These are phyloP conservation scores for Leishmania major DNA, from an alignment of 208 protist species.

Conservation along the genomic window DNA sequence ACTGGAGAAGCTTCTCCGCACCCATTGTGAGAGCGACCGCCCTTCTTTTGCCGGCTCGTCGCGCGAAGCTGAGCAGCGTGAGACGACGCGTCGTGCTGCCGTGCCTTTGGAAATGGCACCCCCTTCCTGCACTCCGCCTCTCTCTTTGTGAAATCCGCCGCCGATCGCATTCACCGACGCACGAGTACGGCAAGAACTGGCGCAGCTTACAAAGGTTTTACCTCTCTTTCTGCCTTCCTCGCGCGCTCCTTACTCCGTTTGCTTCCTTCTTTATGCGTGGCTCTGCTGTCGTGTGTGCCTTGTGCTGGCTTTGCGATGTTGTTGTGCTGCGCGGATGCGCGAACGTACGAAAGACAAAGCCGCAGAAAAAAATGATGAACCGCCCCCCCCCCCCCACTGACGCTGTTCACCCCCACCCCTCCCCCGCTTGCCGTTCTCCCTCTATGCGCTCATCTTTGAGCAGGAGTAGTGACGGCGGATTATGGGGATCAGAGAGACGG, in stretches of 20 bases:
- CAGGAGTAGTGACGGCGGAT: background rate
- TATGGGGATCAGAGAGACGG: background rate
- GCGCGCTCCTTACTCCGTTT: background rate
- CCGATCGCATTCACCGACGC: background rate
- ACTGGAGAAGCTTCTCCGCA: background rate
- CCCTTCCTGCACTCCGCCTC: background rate
- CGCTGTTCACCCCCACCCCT: background rate
- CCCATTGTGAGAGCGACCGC: too few species aligned
- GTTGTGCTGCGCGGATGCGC: background rate
- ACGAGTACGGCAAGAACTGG: background rate
- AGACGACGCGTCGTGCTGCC: background rate
- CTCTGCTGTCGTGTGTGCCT: background rate
- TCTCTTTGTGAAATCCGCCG: background rate
- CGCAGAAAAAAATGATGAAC: too few species aligned
- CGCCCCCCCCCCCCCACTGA: background rate
- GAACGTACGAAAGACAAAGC: background rate
- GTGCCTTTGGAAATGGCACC: background rate
- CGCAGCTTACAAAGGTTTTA: background rate
- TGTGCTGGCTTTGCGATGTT: background rate
- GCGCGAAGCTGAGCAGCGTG: background rate
- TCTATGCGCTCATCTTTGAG: background rate
- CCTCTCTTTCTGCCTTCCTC: background rate
- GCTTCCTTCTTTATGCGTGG: background rate
- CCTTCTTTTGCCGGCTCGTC: background rate
- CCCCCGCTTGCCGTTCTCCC: background rate